phyloP scores from a whole-genome alignment of 768 basidiomycete species.

The Myochromella boudieri region DNA sequence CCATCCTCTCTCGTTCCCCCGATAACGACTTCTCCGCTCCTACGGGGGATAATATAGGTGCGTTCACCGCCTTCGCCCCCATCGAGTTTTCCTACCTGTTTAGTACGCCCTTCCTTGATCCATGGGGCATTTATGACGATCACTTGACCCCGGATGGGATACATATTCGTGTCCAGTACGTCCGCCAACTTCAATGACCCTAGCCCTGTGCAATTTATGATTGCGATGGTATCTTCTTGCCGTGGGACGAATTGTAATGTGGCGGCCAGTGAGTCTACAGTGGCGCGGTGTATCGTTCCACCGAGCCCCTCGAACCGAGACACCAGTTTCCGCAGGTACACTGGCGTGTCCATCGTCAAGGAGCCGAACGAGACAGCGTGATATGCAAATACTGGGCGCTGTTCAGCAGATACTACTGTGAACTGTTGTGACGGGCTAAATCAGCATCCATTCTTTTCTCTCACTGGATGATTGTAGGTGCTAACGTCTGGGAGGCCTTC shows the following conservation, averaged over 20 bases:
- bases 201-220: constrained; percentile 16
- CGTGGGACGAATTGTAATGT: constrained; percentile 5
- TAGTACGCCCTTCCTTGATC: constrained; percentile 17
- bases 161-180: constrained; percentile 9
- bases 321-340: constrained; percentile 12
- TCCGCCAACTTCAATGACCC: constrained; percentile 11
- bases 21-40: constrained; percentile 17
- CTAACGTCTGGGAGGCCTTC: constrained; percentile 15
- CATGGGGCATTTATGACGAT: constrained; percentile 15
- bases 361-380: constrained; percentile 17
- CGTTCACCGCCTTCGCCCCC: constrained; percentile 12
- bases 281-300: constrained; percentile 7
- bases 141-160: constrained; percentile 15
- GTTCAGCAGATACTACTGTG: neutral
- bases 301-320: constrained; percentile 8
- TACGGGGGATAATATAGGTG: constrained; percentile 16
- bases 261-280: constrained; percentile 6
- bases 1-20: constrained; percentile 15
- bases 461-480: neutral
- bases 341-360: constrained; percentile 12
- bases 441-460: neutral
- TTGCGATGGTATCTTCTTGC: neutral
- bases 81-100: constrained; percentile 12
- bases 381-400: constrained; percentile 5
- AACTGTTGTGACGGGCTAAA: constrained; percentile 2